Conservation (phyloP, 345 rosid species). For the Lepidium aucheri region DNA sequence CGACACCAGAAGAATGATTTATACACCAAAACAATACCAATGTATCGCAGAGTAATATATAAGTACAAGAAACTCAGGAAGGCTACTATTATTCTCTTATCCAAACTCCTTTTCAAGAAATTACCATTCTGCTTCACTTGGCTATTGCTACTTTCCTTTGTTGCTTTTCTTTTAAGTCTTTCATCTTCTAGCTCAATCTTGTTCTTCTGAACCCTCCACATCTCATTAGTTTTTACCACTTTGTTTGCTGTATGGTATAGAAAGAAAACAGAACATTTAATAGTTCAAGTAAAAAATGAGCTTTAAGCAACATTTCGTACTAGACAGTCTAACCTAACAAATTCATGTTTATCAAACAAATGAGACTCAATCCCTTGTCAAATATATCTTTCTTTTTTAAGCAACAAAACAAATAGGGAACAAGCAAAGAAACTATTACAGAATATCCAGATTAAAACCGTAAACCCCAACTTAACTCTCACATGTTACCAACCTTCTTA, state of each 20-base stretch:
- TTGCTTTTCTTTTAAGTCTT: conserved; percentile 37
- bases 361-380: background rate
- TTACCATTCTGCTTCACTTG: conserved; percentile 12
- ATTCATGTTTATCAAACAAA: background rate
- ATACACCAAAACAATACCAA: no score
- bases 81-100: no score
- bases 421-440: background rate
- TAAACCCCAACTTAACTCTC: background rate
- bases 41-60: no score
- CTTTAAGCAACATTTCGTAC: background rate
- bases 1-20: no score
- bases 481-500: background rate
- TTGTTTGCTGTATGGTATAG: conserved; percentile 56
- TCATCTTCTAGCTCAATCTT: conserved; percentile 51
- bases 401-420: background rate
- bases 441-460: background rate
- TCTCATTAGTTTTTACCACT: conserved; percentile 74
- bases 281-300: background rate
- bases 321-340: background rate
- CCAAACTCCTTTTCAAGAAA: conserved; percentile 22
- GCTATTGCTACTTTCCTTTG: conserved; percentile 29
- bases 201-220: conserved; percentile 75
- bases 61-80: no score
- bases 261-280: conserved; percentile 3
- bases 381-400: background rate